Evolutionary conservation across 2,329 filamentous ascomycete genomes (phyloP).

Genomic region (Colletotrichum lentis): DNA sequence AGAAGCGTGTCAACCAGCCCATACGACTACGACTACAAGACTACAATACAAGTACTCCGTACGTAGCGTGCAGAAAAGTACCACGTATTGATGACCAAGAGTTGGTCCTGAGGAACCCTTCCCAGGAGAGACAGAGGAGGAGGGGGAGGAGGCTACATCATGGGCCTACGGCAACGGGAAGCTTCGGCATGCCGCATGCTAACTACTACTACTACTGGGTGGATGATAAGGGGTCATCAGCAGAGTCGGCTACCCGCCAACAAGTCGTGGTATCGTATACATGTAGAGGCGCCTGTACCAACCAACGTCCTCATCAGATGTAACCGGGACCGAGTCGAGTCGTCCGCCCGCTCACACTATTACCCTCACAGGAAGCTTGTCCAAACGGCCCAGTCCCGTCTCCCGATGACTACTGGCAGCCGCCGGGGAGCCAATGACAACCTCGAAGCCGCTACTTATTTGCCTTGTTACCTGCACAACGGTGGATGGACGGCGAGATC

Average conservation of each 20-base stretch:
- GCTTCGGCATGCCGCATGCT: not conserved
- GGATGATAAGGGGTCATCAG: not conserved
- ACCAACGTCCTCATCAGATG: slow-evolving; percentile 15
- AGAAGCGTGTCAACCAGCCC: slow-evolving; percentile 9
- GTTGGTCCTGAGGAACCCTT: not conserved
- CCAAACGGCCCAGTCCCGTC: slow-evolving; percentile 35
- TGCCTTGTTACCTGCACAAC: slow-evolving; percentile 25
- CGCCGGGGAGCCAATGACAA: slow-evolving; percentile 29
- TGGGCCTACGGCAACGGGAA: not conserved
- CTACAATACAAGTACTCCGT: not conserved
- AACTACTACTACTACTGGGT: slow-evolving; percentile 5
- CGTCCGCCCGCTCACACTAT: slow-evolving; percentile 11
- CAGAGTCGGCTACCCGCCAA: slow-evolving; percentile 4
- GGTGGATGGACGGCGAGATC: slow-evolving; percentile 31
- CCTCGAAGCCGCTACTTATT: slow-evolving; percentile 13
- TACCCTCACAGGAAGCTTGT: slow-evolving; percentile 35
- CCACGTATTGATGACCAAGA: not conserved
- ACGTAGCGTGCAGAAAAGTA: slow-evolving; percentile 1
- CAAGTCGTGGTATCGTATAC: slow-evolving; percentile 22
- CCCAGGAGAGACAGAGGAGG: not conserved
- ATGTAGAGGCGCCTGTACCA: slow-evolving; percentile 7
- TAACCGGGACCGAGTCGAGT: slow-evolving; percentile 17
- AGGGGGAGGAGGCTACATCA: not conserved
- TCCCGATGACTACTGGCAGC: slow-evolving; percentile 31
- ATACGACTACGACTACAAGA: too few relatives aligned